Evolutionary conservation across 768 basidiomycete genomes (phyloP), one percentile per base, ranked within the genome.

Genomic region (Kwoniella mangroviensis): DNA sequence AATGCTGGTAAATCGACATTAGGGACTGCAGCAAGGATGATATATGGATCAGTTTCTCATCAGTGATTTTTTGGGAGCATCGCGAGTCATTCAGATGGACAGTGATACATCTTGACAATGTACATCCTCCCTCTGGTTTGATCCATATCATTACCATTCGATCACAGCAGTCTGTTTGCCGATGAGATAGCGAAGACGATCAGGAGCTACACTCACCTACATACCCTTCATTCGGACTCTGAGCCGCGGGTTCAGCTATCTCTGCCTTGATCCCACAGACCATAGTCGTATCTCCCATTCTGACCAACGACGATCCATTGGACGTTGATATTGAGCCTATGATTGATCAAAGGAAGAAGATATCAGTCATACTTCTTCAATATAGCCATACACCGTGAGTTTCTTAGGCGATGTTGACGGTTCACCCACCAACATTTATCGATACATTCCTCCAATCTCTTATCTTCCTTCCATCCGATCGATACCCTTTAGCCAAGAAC

Each of bases 191-290:
- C 9, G 17, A 43, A 9, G 12, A 28, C 13, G 26, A 58, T 34
- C 34, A 5, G 11, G 7, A 42, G 4, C 10, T 7, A 7, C 78
- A 70, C 87, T 67, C 74, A 94, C 95, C 94, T 24, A 98, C 77
- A 80, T 91, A 98, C 0, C 96, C 96, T 34, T 89, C 86, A 17
- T 87, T 84, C 0, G 91, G 92, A 2, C 83, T 83, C 72, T 93
- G 90, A 19, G 96, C 80, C 74, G 92, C 91, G 4, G 96, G 96
- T 76, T 94, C 92, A 28, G 93, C 90, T 51, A 96, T 90, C 83
- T 98, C 95, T 15, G 93, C 94, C 80, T 97, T 98, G 73, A 99
- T 89, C 0, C 97, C 97, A 77, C 95, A 98, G 0, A 98, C 92
- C 45, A 98, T 86, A 1, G 93, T 98, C n/a, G 96, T 97, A 57